Base-by-base conservation (phyloP, 495 filamentous ascomycete species). In the Aspergillus funiculosus region DNA sequence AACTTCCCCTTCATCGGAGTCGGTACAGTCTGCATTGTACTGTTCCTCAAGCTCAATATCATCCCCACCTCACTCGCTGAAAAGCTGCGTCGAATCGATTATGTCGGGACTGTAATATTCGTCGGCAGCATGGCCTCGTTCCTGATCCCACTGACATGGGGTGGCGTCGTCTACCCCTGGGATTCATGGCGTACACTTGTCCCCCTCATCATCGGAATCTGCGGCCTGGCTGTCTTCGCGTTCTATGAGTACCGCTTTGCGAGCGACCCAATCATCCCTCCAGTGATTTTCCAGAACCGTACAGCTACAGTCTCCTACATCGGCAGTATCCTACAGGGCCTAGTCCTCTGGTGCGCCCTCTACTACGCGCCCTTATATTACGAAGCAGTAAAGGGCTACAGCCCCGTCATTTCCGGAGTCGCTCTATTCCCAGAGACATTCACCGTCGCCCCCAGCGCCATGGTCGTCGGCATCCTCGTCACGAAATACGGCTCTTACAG, bases 131-230 rank as follows among this genome's bases (percentile, higher is more conserved):
- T 62, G 1, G 66, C 68, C 10, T 54, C 62, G 2, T 66, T 83
- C 39, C 61, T 82, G 4, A 67, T 81, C 18, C 72, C 71, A 0
- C 30, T 83, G 0, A 69, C 73, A 0, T 82, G 75, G 74, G 80
- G 71, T 2, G 80, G 77, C 1, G 55, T 67, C 2, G 60, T 73
- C 52, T 80, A 73, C 54, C 22, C 60, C 2, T 86, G 81, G 80
- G 47, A 43, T 13, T 59, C 56, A 0, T 76, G 64, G 60, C 70
- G 64, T 17, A 78, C 74, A 0, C 55, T 82, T 4, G 63, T 75
- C 1, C 76, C 62, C 0, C 48, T 66, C 0, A 1, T 52, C 6
- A 17, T 66, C 19, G 62, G 62, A 2, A 24, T 48, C 9, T 9
- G 24, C 2, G 46, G 57, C 0, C 42, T 66, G 4, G 2, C 49